Evolutionary conservation across 73 alveolate species (phyloP).

Genomic region (Paramecium sexaurelia): DNA sequence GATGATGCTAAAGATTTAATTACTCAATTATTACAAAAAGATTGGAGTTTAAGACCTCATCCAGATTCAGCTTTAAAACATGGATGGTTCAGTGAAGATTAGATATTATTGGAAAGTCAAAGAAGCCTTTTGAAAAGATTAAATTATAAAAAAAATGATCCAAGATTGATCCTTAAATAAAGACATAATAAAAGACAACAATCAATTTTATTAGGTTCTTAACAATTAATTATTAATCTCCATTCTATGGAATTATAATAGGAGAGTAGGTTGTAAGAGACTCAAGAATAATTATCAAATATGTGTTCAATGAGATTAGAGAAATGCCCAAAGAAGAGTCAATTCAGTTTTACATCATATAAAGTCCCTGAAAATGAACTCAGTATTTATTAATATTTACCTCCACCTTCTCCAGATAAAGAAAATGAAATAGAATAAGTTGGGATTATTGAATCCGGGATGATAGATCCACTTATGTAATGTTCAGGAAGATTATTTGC

Average conservation of each 20-base stretch:
- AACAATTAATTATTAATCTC: neutral
- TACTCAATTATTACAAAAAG: neutral
- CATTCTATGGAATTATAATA: neutral
- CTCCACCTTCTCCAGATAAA: neutral
- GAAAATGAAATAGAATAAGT: neutral
- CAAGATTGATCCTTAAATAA: neutral
- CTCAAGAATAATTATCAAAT: neutral
- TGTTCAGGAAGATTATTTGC: neutral
- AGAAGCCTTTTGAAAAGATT: constrained; percentile 13
- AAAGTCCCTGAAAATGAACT: neutral
- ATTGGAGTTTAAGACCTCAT: constrained; percentile 6
- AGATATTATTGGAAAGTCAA: neutral
- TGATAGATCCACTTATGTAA: neutral
- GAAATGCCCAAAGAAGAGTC: neutral
- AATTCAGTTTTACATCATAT: neutral
- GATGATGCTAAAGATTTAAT: neutral
- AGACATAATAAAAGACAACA: neutral
- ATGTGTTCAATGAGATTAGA: constrained; percentile 34
- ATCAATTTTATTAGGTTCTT: neutral
- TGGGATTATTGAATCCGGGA: neutral
- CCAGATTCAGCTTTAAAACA: constrained; percentile 30
- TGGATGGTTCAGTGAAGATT: constrained; percentile 17
- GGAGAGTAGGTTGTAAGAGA: neutral
- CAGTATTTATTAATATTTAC: neutral
- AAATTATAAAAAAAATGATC: neutral